Percentiles rank a stretch among this genome's conserved stretches.
Conservation (phyloP, 257 asterid genomes). For the Solanum chmielewskii region DNA sequence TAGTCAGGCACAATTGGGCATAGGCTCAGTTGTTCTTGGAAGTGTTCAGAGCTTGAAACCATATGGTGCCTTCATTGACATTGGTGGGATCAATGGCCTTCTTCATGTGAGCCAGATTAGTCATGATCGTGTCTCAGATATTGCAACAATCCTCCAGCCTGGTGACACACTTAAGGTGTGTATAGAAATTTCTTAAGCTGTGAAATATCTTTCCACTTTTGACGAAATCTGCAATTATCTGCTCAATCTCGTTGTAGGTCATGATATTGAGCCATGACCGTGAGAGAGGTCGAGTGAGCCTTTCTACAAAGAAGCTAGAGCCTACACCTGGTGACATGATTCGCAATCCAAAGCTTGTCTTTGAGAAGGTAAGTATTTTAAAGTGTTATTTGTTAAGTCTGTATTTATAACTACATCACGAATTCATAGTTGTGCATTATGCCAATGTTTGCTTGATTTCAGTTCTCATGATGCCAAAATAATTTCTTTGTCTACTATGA, state of each 20-base stretch:
- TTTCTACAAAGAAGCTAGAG: slow-evolving; percentile 94
- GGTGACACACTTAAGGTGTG: slow-evolving; percentile 88
- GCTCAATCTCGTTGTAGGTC: slow-evolving; percentile 37
- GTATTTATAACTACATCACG: background rate
- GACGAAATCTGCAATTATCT: background rate
- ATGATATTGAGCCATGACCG: slow-evolving; percentile 99
- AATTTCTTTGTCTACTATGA: background rate
- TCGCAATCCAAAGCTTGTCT: slow-evolving; percentile 88
- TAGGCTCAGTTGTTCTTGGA: slow-evolving; percentile 87
- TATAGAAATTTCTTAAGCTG: background rate
- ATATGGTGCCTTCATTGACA: slow-evolving; percentile 94
- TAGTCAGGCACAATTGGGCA: slow-evolving; percentile 95
- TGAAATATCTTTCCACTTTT: background rate
- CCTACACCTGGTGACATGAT: slow-evolving; percentile 99
- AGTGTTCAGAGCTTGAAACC: slow-evolving; percentile 96
- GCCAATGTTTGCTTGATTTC: background rate
- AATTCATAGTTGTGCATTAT: background rate
- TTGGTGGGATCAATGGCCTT: slow-evolving; percentile 93
- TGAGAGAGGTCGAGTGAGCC: slow-evolving; percentile 95
- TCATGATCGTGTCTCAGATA: slow-evolving; percentile 89
- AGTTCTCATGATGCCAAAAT: background rate
- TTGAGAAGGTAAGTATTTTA: slow-evolving; percentile 57
- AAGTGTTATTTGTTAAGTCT: background rate
- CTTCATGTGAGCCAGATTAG: slow-evolving; percentile 95
- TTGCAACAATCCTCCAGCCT: slow-evolving; percentile 86